These are phyloP conservation scores for Irineochytrium annulatum DNA, from an alignment of 192 early-diverging fungal species.

Conservation along the genomic window DNA sequence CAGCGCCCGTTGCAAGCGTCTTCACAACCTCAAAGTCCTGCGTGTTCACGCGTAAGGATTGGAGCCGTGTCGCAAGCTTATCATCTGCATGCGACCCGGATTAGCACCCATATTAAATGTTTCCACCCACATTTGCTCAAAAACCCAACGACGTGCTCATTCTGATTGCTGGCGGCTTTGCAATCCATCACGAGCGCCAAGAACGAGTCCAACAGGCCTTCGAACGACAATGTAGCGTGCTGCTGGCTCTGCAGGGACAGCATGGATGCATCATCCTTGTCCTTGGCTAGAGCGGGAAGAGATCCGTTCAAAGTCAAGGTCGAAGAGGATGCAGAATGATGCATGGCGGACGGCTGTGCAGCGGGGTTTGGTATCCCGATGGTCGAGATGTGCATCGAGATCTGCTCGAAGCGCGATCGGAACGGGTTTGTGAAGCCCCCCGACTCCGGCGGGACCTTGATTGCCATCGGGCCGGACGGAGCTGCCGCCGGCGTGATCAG, in stretches of 20 bases:
- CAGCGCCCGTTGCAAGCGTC: slow-evolving; percentile 69
- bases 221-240: slow-evolving; percentile 38
- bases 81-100: slow-evolving; percentile 37
- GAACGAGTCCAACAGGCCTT: slow-evolving; percentile 48
- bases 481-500: no score
- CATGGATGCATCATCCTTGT: no score
- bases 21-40: slow-evolving; percentile 74
- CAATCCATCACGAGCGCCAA: slow-evolving; percentile 52
- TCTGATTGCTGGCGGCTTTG: slow-evolving; percentile 36
- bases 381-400: slow-evolving; percentile 28
- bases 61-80: slow-evolving; percentile 28
- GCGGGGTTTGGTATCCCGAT: no score
- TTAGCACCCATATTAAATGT: neutral
- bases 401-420: slow-evolving; percentile 31
- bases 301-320: no score
- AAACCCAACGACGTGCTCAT: slow-evolving; percentile 40
- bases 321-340: no score
- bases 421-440: no score
- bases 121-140: slow-evolving; percentile 39
- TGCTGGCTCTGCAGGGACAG: no score
- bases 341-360: no score
- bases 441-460: no score
- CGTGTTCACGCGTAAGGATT: slow-evolving; percentile 58
- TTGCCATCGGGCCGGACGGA: no score
- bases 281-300: no score